A percentile compares a stretch with the other conserved stretches of the same genome.
These are phyloP conservation scores for Fagopyrum esculentum DNA, from an alignment of 148 eudicot genomes.

Conservation along the genomic window DNA sequence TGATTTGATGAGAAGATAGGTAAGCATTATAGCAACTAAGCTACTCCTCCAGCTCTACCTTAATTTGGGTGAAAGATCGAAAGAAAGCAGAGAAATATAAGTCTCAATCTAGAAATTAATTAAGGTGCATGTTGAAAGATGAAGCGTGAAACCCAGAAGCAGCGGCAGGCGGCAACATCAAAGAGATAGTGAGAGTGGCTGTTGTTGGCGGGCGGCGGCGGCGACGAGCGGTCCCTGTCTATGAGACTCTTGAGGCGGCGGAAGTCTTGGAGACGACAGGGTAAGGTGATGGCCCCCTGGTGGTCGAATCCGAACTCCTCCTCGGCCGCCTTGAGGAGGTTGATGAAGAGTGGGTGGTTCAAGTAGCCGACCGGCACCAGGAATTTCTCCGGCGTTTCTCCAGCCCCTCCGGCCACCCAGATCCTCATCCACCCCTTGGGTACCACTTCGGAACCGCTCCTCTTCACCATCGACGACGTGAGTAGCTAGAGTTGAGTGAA, in stretches of 20 bases:
- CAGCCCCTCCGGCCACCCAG: background rate
- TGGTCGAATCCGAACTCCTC: conserved; percentile 3
- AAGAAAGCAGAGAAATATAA: too few species aligned
- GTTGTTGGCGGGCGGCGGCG: background rate
- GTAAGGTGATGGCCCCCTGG: background rate
- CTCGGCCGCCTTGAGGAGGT: background rate
- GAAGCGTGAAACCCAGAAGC: conserved; percentile 1
- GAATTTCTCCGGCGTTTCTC: background rate
- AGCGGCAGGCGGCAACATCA: background rate
- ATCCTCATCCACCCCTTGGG: conserved; percentile 2
- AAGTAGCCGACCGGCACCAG: background rate
- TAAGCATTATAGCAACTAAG: too few species aligned
- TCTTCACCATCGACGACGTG: too few species aligned
- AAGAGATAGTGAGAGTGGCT: background rate
- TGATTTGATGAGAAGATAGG: too few species aligned
- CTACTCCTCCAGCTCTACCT: too few species aligned
- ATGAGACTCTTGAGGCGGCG: background rate
- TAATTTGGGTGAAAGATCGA: too few species aligned
- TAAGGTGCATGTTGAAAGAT: background rate
- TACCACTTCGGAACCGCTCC: background rate
- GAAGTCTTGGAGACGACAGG: background rate
- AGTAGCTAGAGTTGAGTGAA: too few species aligned
- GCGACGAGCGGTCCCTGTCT: background rate
- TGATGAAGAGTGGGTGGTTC: background rate
- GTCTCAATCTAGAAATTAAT: background rate